Conservation (phyloP, 306 rosid genomes). For the Malus orientalis region DNA sequence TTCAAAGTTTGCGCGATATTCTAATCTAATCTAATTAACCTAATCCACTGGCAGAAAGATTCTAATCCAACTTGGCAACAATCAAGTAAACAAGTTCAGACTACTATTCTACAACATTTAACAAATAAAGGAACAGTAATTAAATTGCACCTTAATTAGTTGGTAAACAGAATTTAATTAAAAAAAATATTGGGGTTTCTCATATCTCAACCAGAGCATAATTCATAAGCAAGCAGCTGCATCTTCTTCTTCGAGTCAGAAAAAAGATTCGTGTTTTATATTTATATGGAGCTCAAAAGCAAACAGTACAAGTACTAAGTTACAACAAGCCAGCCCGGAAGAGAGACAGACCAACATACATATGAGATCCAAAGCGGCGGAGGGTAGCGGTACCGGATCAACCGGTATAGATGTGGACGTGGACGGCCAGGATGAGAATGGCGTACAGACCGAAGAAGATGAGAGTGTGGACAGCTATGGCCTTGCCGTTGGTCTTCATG, state of each 20-base stretch:
- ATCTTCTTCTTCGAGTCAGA: not conserved
- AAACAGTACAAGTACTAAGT: not conserved
- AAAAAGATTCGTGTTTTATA: not conserved
- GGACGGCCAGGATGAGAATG: constrained; percentile 60
- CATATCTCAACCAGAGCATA: not conserved
- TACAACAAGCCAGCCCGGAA: not conserved
- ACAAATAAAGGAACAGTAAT: not conserved
- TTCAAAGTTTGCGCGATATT: too few species aligned
- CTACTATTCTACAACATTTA: too few species aligned
- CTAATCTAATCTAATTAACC: too few species aligned
- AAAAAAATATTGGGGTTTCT: too few species aligned
- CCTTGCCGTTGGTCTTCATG: constrained; percentile 89
- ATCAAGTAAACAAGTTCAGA: too few species aligned
- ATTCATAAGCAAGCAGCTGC: not conserved
- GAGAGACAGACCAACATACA: not conserved
- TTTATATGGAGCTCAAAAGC: not conserved
- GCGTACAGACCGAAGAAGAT: constrained; percentile 73
- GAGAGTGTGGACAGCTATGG: constrained; percentile 79
- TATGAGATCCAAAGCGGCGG: not conserved
- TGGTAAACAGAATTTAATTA: too few species aligned
- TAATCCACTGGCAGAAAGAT: too few species aligned
- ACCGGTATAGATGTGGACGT: constrained; percentile 77
- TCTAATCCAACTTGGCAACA: too few species aligned
- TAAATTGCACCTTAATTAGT: too few species aligned
- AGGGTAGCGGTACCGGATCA: constrained; percentile 19